Evolutionary conservation across 805 yeast genomes (phyloP).

Genomic region (Saccharomyces kudriavzevii): DNA sequence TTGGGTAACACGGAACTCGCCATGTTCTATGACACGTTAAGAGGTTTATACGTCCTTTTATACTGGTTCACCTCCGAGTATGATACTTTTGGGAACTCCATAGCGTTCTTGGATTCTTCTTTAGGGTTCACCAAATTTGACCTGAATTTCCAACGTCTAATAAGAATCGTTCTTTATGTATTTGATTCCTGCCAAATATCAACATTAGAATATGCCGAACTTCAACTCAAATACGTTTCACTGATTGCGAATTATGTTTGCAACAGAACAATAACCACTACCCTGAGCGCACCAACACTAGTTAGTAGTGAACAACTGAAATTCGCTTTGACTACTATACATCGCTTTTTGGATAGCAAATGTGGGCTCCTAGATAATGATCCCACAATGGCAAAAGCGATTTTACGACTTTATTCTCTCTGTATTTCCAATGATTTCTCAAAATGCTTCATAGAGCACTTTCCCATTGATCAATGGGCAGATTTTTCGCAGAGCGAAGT

Average conservation of each 20-base stretch:
- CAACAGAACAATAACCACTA: slow-evolving; percentile 2
- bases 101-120: slow-evolving; percentile 13
- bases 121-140: slow-evolving; percentile 19
- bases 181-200: slow-evolving; percentile 13
- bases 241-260: slow-evolving; percentile 12
- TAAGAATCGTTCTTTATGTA: slow-evolving; percentile 21
- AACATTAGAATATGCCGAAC: slow-evolving; percentile 2
- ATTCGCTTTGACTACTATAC: slow-evolving; percentile 12
- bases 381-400: slow-evolving; percentile 12
- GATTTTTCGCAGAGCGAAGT: slow-evolving; percentile 1
- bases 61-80: slow-evolving; percentile 18
- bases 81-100: slow-evolving; percentile 9
- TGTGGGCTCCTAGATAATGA: slow-evolving; percentile 4
- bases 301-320: slow-evolving; percentile 12
- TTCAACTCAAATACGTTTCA: slow-evolving; percentile 14
- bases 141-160: slow-evolving; percentile 18
- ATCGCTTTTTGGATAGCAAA: slow-evolving; percentile 10
- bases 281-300: neutral
- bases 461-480: slow-evolving; percentile 18
- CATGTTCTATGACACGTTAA: slow-evolving; percentile 6
- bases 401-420: slow-evolving; percentile 18
- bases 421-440: slow-evolving; percentile 9
- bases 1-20: slow-evolving; percentile 7
- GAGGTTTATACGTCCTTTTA: slow-evolving; percentile 14
- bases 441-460: slow-evolving; percentile 8